Percentiles rank a stretch among this genome's conserved stretches.
Evolutionary conservation across 139 green algal species (phyloP).

Genomic region (Chlorella sorokiniana): DNA sequence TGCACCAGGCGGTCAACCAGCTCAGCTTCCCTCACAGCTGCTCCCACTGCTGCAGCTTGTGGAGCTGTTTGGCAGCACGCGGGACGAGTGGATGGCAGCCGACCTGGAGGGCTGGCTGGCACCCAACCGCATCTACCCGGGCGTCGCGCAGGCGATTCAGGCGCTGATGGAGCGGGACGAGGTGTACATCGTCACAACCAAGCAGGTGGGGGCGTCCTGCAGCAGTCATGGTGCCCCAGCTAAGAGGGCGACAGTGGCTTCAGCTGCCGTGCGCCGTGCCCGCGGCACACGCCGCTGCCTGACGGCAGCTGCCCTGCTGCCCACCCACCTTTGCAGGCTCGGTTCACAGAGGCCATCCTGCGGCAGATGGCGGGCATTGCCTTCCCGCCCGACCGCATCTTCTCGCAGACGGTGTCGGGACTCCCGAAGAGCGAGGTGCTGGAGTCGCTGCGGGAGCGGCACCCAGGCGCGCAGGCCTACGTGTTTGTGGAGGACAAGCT

Average conservation of each 20-base stretch:
- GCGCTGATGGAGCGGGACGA: conserved; percentile 61
- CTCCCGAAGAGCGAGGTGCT: conserved; percentile 84
- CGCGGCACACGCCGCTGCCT: neutral
- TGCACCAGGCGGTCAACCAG: too few relatives aligned
- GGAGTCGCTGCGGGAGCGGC: conserved; percentile 55
- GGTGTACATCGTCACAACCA: conserved; percentile 99
- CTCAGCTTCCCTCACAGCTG: too few relatives aligned
- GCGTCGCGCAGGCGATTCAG: conserved; percentile 73
- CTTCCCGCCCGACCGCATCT: conserved; percentile 86
- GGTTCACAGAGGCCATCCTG: conserved; percentile 87
- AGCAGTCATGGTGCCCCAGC: neutral
- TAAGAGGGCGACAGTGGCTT: too few relatives aligned
- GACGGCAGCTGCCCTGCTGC: neutral
- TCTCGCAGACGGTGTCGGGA: conserved; percentile 75
- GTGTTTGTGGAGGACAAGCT: conserved; percentile 95
- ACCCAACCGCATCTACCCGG: conserved; percentile 92
- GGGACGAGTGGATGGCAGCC: conserved; percentile 92
- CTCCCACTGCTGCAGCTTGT: conserved; percentile 72
- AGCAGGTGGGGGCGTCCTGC: conserved; percentile 72
- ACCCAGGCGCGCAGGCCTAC: conserved; percentile 51
- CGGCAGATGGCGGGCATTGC: conserved; percentile 79
- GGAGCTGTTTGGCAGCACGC: conserved; percentile 85
- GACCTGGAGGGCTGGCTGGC: conserved; percentile 92
- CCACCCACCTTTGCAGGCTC: conserved; percentile 59
- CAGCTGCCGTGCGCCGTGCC: neutral